Percentiles rank a stretch among this genome's conserved stretches.
Conservation (phyloP, 2,329 filamentous ascomycete species). For the Rhynchosporium agropyri region DNA sequence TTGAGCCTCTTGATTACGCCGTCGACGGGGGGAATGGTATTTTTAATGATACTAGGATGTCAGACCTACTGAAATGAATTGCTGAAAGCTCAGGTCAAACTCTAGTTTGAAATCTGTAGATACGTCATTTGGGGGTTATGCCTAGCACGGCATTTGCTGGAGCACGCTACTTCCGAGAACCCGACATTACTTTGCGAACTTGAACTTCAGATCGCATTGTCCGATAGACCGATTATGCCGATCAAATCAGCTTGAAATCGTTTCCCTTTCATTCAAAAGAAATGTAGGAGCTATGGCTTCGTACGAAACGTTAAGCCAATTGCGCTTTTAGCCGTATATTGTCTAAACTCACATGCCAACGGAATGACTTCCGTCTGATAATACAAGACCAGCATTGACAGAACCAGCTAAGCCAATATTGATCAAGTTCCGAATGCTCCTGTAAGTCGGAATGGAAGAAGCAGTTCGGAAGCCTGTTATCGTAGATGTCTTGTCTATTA, state of each 20-base stretch:
- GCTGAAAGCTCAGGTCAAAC: neutral
- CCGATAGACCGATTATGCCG: no score
- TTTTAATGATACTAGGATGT: neutral
- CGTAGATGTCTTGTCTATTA: neutral
- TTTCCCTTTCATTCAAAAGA: neutral
- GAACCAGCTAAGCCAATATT: neutral
- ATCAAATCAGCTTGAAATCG: no score
- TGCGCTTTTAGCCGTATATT: neutral
- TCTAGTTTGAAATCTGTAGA: neutral
- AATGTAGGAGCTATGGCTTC: neutral
- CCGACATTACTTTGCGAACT: neutral
- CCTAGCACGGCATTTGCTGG: neutral
- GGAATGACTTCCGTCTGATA: neutral
- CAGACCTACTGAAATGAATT: neutral
- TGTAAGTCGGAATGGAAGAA: neutral
- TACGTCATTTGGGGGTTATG: neutral
- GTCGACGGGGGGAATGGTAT: no score
- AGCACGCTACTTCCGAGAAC: neutral
- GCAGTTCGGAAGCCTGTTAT: neutral
- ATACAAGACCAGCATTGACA: neutral
- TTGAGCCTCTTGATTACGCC: no score
- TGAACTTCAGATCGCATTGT: neutral
- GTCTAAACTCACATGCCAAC: neutral
- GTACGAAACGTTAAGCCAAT: neutral
- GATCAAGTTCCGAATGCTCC: neutral